phyloP scores from a whole-genome alignment of 805 yeast genomes.

The Kodamaea jinghongensis region DNA sequence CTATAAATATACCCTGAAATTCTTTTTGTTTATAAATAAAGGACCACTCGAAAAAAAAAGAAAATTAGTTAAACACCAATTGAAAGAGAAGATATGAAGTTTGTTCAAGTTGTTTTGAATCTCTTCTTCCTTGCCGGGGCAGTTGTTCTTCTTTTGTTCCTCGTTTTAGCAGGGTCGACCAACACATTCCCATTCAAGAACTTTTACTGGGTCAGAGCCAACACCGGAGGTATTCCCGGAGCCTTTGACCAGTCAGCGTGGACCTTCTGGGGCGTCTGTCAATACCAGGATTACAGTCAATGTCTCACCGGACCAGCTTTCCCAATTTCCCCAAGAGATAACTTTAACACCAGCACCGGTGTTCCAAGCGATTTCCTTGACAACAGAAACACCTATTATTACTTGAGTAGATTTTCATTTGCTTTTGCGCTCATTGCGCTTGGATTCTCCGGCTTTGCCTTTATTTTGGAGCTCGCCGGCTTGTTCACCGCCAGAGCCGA shows the following conservation, averaged over 20 bases:
- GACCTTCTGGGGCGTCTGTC: conserved; percentile 78
- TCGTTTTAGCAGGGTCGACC: conserved; percentile 64
- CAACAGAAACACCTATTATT: conserved; percentile 54
- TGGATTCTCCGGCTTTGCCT: conserved; percentile 60
- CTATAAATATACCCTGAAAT: conserved; percentile 5
- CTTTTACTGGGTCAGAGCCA: conserved; percentile 80
- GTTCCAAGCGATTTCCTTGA: conserved; percentile 53
- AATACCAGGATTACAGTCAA: conserved; percentile 52
- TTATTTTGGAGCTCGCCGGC: conserved; percentile 53
- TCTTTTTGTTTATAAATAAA: conserved; percentile 2
- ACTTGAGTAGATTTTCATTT: conserved; percentile 51
- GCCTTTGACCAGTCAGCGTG: conserved; percentile 62
- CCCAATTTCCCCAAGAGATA: conserved; percentile 79
- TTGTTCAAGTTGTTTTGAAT: conserved; percentile 21
- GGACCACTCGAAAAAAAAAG: not conserved
- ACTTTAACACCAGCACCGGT: conserved; percentile 52
- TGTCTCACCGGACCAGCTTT: conserved; percentile 66
- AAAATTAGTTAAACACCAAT: not conserved
- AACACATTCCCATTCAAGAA: conserved; percentile 57
- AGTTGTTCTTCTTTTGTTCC: conserved; percentile 54
- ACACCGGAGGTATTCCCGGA: conserved; percentile 53
- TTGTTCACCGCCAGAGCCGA: conserved; percentile 56
- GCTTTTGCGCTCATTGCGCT: conserved; percentile 44
- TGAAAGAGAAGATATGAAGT: conserved; percentile 5
- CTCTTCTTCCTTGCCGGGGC: conserved; percentile 42